Percentiles rank a stretch among this genome's conserved stretches.
Conservation (phyloP, 2,329 filamentous ascomycete genomes). For the Diaporthe humulicola region DNA sequence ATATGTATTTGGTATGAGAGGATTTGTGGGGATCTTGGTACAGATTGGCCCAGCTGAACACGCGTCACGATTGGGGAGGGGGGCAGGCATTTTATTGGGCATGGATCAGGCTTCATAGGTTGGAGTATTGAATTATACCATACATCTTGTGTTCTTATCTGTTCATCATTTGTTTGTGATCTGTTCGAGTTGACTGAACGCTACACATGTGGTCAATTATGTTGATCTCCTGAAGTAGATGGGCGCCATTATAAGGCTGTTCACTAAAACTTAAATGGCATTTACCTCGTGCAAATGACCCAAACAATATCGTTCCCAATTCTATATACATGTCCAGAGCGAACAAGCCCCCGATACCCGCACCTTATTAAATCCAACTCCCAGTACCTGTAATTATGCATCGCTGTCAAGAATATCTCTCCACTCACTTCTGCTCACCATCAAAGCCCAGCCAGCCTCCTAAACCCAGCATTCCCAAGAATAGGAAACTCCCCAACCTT, state of each 20-base stretch:
- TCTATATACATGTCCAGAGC: no score
- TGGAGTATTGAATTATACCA: slow-evolving; percentile 9
- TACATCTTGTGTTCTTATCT: not conserved
- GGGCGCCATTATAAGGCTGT: no score
- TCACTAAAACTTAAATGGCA: no score
- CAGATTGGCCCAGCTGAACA: slow-evolving; percentile 7
- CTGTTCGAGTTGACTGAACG: no score
- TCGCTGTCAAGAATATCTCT: not conserved
- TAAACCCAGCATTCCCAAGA: slow-evolving; percentile 52
- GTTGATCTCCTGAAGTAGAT: no score
- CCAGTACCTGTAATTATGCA: not conserved
- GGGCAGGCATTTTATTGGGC: not conserved
- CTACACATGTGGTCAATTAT: no score
- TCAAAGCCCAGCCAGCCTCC: slow-evolving; percentile 50
- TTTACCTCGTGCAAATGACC: no score
- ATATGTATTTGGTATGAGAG: not conserved
- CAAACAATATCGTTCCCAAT: no score
- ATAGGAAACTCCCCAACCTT: slow-evolving; percentile 52
- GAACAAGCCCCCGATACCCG: no score
- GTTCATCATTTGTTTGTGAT: no score
- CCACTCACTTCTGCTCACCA: not conserved
- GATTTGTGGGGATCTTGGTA: not conserved
- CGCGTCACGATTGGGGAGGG: not conserved
- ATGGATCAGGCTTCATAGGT: not conserved
- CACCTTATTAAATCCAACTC: not conserved